phyloP scores from a whole-genome alignment of 2,329 filamentous ascomycete genomes.

The Trichocomaceae sp. region DNA sequence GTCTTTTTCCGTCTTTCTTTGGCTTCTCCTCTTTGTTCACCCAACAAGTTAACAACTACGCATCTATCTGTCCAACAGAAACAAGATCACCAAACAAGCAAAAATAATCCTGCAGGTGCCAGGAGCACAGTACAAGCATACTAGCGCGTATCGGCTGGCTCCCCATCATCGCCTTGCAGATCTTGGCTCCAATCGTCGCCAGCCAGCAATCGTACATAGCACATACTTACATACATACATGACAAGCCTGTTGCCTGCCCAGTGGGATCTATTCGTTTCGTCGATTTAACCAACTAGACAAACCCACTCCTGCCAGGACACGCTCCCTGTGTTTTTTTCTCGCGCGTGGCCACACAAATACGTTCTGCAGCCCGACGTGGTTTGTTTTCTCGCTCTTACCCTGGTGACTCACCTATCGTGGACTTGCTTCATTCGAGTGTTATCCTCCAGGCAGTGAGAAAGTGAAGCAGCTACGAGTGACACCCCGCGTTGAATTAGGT shows the following conservation, averaged over 20 bases:
- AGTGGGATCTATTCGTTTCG: background rate
- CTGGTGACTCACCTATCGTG: slow-evolving; percentile 7
- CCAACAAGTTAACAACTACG: too few relatives aligned
- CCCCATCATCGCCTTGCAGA: slow-evolving; percentile 6
- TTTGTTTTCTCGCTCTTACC: background rate
- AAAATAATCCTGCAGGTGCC: background rate
- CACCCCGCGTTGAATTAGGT: slow-evolving; percentile 26
- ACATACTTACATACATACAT: background rate
- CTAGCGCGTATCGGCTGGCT: background rate
- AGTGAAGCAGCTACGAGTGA: slow-evolving; percentile 23
- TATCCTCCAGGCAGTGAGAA: slow-evolving; percentile 33
- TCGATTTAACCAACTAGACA: background rate
- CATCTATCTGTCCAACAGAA: too few relatives aligned
- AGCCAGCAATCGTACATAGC: slow-evolving; percentile 3
- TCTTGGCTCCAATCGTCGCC: slow-evolving; percentile 10
- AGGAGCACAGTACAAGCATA: too few relatives aligned
- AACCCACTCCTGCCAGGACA: slow-evolving; percentile 3
- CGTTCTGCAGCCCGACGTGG: slow-evolving; percentile 10
- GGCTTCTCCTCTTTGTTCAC: background rate
- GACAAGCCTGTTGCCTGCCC: background rate
- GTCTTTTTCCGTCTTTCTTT: background rate
- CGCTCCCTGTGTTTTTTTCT: slow-evolving; percentile 3
- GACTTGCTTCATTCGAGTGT: slow-evolving; percentile 6
- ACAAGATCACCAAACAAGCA: background rate
- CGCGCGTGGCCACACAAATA: slow-evolving; percentile 8